A percentile compares a stretch with the other conserved stretches of the same genome.
Conservation (phyloP, 2,329 filamentous ascomycete species). For the Ilyonectria robusta region DNA sequence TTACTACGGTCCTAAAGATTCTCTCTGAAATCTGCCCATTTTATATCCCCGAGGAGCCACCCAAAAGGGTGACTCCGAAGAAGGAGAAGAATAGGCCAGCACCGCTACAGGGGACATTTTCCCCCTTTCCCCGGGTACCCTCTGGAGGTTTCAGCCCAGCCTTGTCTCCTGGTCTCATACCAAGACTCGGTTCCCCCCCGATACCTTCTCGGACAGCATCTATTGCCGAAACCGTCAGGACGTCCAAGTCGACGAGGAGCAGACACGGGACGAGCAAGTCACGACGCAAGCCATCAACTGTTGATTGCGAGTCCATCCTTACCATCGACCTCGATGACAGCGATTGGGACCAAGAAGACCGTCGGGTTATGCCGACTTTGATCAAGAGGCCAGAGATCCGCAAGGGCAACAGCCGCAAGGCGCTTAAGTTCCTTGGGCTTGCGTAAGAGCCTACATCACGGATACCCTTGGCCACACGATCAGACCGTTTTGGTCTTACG, state of each 20-base stretch:
- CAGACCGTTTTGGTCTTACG: slow-evolving; percentile 28
- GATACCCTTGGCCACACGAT: background rate
- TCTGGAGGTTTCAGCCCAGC: slow-evolving; percentile 40
- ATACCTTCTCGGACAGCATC: slow-evolving; percentile 50
- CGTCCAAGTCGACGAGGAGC: slow-evolving; percentile 49
- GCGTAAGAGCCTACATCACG: slow-evolving; percentile 47
- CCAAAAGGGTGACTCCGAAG: slow-evolving; percentile 36
- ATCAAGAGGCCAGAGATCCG: slow-evolving; percentile 52
- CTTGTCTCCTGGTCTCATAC: slow-evolving; percentile 36
- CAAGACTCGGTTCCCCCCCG: slow-evolving; percentile 26
- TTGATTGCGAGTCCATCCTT: slow-evolving; percentile 51
- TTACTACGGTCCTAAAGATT: slow-evolving; percentile 66
- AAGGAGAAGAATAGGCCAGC: slow-evolving; percentile 45
- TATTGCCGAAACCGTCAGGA: slow-evolving; percentile 50
- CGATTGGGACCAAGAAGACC: slow-evolving; percentile 63
- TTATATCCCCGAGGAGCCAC: slow-evolving; percentile 59
- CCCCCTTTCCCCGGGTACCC: slow-evolving; percentile 49
- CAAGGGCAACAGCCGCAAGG: slow-evolving; percentile 64
- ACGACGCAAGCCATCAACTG: slow-evolving; percentile 35
- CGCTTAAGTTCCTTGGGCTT: slow-evolving; percentile 68
- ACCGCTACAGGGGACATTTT: slow-evolving; percentile 49
- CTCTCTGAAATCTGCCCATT: slow-evolving; percentile 51
- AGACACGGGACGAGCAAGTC: slow-evolving; percentile 49
- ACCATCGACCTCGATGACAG: slow-evolving; percentile 57
- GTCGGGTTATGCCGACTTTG: slow-evolving; percentile 67